Base-by-base conservation (phyloP, 1,139 yeast genomes). In the Lodderomyces pseudojiufengensis region DNA sequence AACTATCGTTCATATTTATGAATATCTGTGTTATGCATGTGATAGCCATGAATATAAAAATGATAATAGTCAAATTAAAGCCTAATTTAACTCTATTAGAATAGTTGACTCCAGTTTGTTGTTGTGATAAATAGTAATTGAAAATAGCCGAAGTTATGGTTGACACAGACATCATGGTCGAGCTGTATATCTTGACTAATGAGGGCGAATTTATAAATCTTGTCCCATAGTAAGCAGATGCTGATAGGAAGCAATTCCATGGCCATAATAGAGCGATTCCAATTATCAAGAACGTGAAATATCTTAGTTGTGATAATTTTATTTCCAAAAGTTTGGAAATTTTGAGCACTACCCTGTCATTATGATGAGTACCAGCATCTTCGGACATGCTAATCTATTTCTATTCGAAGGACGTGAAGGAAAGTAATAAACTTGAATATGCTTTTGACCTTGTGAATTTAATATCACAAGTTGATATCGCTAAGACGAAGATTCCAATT, bases 181-280 rank as follows among this genome's bases (percentile, higher is more conserved):
- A 81, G 5, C 90, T 76, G 54, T 85, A 86, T 31, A 76, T 70
- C 43, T 73, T 74, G 9, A 80, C 73, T 43, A 86, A 62, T 1
- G 59, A 43, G 0, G 83, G 77, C 9, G 72, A 61, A 24, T 67
- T 70, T 14, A 67, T 63, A 44, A 90, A 81, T 34, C 92, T 60
- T 36, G 74, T 76, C 25, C 78, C 76, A 54, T 87, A 87, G 58
- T 85, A 88, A 4, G 85, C 84, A 0, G 95, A 76, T 0, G 97
- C 96, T 1, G 95, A 80, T 8, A 92, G 63, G 48, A 88, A 82
- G 47, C 95, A 80, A 64, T 92, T 92, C 97, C 97, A 92, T 0
- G 98, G 97, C 97, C 97, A 92, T 28, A 92, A 68, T 26, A 84
- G 63, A 0, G 92, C 82, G 6, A 84, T 64, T 0, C 96, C 97